Conservation (phyloP, 768 basidiomycete genomes). For the Tylopilus vinaceipallidus region DNA sequence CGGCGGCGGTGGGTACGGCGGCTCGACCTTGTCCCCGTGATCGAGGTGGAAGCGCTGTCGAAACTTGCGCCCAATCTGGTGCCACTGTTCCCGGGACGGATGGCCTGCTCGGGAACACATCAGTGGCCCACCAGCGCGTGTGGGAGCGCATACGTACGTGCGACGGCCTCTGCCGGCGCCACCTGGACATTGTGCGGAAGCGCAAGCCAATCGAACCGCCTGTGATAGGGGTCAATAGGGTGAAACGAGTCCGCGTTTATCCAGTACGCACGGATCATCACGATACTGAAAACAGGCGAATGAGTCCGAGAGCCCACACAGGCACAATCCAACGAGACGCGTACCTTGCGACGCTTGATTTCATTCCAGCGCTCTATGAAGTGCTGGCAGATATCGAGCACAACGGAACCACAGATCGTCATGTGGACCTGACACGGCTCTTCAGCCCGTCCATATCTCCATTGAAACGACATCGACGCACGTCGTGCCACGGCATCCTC, state of each 20-base stretch:
- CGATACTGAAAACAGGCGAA: slow-evolving; percentile 21
- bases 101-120: too few species aligned
- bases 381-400: slow-evolving; percentile 91
- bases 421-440: slow-evolving; percentile 61
- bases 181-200: slow-evolving; percentile 68
- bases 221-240: slow-evolving; percentile 22
- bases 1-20: slow-evolving; percentile 41
- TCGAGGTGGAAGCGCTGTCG: slow-evolving; percentile 61
- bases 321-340: slow-evolving; percentile 7
- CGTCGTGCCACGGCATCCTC: slow-evolving; percentile 97
- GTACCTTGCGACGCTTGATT: slow-evolving; percentile 77
- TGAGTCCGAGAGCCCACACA: slow-evolving; percentile 2
- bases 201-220: slow-evolving; percentile 66
- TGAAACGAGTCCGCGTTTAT: background rate
- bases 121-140: too few species aligned
- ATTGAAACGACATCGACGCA: slow-evolving; percentile 36
- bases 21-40: slow-evolving; percentile 38
- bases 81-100: slow-evolving; percentile 66
- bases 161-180: slow-evolving; percentile 67
- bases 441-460: background rate
- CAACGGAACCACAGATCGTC: slow-evolving; percentile 77
- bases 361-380: slow-evolving; percentile 93
- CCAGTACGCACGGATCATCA: slow-evolving; percentile 44
- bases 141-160: slow-evolving; percentile 41
- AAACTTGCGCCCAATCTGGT: slow-evolving; percentile 54